phyloP scores from a whole-genome alignment of 345 rosid genomes.

The rapeseed (Brassica napus) region DNA sequence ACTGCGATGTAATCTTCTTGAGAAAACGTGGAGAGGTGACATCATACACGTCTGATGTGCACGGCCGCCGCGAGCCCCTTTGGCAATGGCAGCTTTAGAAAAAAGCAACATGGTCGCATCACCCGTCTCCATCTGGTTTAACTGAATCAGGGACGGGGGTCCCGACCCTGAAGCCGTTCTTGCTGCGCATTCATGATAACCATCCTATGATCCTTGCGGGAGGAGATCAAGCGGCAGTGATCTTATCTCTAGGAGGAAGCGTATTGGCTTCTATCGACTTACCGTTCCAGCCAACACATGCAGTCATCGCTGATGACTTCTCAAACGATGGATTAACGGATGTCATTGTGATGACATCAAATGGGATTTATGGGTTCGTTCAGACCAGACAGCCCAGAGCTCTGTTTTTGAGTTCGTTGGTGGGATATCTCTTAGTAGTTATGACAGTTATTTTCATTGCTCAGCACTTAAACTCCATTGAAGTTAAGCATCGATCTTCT shows the following conservation, averaged over 20 bases:
- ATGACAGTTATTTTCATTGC: constrained; percentile 89
- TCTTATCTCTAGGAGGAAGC: constrained; percentile 90
- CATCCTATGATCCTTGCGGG: constrained; percentile 90
- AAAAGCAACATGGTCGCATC: constrained; percentile 93
- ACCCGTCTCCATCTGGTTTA: constrained; percentile 89
- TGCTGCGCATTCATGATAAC: constrained; percentile 68
- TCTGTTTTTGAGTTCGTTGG: constrained; percentile 94
- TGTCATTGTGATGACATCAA: constrained; percentile 84
- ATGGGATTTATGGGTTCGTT: constrained; percentile 85
- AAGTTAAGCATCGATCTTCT: constrained; percentile 74
- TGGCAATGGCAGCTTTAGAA: constrained; percentile 84
- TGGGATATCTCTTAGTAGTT: constrained; percentile 85
- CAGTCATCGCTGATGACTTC: constrained; percentile 78
- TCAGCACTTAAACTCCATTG: constrained; percentile 77
- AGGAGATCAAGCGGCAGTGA: constrained; percentile 83
- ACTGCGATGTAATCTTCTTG: constrained; percentile 87
- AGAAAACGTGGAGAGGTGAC: constrained; percentile 98
- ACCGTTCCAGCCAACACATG: constrained; percentile 84
- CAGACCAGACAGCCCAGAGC: constrained; percentile 98
- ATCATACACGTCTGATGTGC: constrained; percentile 79
- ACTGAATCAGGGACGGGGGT: constrained; percentile 67
- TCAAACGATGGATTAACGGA: constrained; percentile 90
- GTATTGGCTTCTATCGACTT: constrained; percentile 70
- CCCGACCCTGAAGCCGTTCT: constrained; percentile 78
- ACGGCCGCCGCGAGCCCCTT: constrained; percentile 64